Percentiles rank a stretch among this genome's conserved stretches.
phyloP scores from a whole-genome alignment of 352 stramenopile genomes.

The Globisporangium uncinulatum region DNA sequence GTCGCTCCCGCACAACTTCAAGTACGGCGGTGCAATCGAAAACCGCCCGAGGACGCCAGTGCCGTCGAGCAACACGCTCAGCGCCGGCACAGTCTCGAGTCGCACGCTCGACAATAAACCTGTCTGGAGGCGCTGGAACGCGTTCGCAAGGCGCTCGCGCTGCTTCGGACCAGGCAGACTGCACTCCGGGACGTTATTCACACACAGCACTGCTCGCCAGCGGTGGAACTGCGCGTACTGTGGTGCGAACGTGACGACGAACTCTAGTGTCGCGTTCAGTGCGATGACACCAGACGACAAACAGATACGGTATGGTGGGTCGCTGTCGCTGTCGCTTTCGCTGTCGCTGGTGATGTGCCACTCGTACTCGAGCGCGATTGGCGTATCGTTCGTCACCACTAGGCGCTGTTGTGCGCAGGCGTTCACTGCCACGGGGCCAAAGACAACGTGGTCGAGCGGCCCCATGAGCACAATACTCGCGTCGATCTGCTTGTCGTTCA shows the following conservation, averaged over 20 bases:
- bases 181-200: constrained; percentile 43
- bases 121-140: constrained; percentile 19
- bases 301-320: constrained; percentile 30
- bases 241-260: constrained; percentile 42
- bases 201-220: constrained; percentile 34
- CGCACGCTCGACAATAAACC: constrained; percentile 1
- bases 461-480: constrained; percentile 38
- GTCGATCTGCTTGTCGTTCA: constrained; percentile 50
- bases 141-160: constrained; percentile 23
- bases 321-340: background rate
- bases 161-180: constrained; percentile 46
- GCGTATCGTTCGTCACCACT: constrained; percentile 57
- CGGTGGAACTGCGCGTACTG: constrained; percentile 12
- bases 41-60: constrained; percentile 10
- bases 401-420: constrained; percentile 29
- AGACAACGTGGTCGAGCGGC: constrained; percentile 38
- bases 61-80: constrained; percentile 9
- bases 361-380: constrained; percentile 46
- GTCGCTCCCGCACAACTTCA: constrained; percentile 5
- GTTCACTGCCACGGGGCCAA: constrained; percentile 36
- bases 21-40: constrained; percentile 9
- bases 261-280: constrained; percentile 29
- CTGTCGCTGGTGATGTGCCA: constrained; percentile 33
- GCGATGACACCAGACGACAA: constrained; percentile 38
- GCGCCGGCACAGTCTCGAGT: constrained; percentile 4